These are phyloP conservation scores for Pinus taeda DNA, from an alignment of 75 land plant genomes.

Conservation along the genomic window DNA sequence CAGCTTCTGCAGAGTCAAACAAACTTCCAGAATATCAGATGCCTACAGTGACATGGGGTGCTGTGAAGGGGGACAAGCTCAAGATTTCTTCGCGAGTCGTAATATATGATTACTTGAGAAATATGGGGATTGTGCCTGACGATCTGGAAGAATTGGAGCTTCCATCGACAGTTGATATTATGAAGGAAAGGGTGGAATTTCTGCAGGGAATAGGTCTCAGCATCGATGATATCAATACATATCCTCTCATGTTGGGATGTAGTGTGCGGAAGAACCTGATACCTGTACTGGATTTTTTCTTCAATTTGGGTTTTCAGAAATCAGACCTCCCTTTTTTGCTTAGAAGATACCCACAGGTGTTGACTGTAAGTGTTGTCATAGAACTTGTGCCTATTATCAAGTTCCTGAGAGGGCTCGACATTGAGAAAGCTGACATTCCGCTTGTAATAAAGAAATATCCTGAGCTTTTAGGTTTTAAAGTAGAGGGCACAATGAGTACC, in stretches of 20 bases:
- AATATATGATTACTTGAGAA: conserved; percentile 61
- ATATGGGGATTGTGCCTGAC: conserved; percentile 63
- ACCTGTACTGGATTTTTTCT: conserved; percentile 61
- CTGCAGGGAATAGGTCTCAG: conserved; percentile 49
- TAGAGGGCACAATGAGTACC: conserved; percentile 95
- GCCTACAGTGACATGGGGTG: conserved; percentile 82
- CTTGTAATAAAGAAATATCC: conserved; percentile 66
- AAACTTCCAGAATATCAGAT: conserved; percentile 55
- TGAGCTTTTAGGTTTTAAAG: conserved; percentile 71
- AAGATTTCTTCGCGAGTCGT: conserved; percentile 38
- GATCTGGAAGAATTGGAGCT: conserved; percentile 85
- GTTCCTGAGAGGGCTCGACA: conserved; percentile 70
- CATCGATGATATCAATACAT: conserved; percentile 66
- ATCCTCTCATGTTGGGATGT: conserved; percentile 82
- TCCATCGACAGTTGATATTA: conserved; percentile 71
- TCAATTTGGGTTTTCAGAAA: conserved; percentile 46
- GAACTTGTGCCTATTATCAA: conserved; percentile 73
- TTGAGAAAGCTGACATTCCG: conserved; percentile 49
- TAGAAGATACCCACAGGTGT: conserved; percentile 64
- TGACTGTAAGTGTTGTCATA: conserved; percentile 74
- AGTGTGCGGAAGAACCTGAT: conserved; percentile 76
- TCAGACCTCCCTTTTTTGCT: conserved; percentile 46
- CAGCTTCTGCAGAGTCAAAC: conserved; percentile 16
- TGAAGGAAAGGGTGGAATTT: conserved; percentile 85
- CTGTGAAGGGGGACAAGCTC: conserved; percentile 48